These are phyloP conservation scores for Tillandsia leiboldiana DNA, from an alignment of 176 grass and related monocot species.

Conservation along the genomic window DNA sequence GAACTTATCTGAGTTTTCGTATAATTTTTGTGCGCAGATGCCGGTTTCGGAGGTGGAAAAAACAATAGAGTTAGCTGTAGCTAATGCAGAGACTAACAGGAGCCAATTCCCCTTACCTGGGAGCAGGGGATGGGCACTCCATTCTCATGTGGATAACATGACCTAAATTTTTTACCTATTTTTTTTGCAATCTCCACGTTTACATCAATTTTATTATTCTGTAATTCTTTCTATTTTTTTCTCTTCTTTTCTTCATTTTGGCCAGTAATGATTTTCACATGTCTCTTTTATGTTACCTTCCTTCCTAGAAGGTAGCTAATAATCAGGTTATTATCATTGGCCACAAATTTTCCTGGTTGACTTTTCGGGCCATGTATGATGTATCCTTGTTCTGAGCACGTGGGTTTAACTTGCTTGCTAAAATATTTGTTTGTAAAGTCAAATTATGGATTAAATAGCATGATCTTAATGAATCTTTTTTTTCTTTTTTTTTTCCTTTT, in stretches of 20 bases:
- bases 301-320: too few species aligned
- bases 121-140: constrained; percentile 24
- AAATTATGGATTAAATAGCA: too few species aligned
- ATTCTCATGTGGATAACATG: constrained; percentile 38
- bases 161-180: neutral
- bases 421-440: too few species aligned
- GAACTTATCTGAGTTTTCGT: neutral
- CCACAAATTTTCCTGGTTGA: neutral
- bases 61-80: constrained; percentile 47
- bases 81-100: constrained; percentile 33
- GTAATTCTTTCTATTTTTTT: too few species aligned
- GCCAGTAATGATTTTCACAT: constrained; percentile 1
- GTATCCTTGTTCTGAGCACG: neutral
- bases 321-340: too few species aligned
- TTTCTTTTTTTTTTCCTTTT: too few species aligned
- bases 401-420: too few species aligned
- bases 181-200: too few species aligned
- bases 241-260: constrained; percentile 9
- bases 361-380: neutral
- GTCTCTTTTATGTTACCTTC: neutral
- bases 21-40: constrained; percentile 22
- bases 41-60: constrained; percentile 49
- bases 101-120: constrained; percentile 21
- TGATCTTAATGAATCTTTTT: too few species aligned
- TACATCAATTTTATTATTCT: too few species aligned